These are phyloP conservation scores for Hemileia vastatrix DNA, from an alignment of 1,284 basidiomycete genomes.

Conservation along the genomic window DNA sequence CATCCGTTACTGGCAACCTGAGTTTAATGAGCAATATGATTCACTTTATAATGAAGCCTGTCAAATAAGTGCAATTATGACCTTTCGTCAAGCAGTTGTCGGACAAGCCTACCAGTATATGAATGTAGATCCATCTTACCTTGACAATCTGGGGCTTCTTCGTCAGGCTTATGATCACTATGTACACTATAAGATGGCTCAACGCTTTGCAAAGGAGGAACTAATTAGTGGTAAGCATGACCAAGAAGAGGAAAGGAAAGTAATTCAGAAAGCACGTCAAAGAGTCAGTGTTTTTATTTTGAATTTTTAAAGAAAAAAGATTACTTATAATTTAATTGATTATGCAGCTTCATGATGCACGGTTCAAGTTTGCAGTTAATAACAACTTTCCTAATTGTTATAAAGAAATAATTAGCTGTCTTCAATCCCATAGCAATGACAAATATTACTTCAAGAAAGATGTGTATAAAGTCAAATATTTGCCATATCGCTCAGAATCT, in stretches of 20 bases:
- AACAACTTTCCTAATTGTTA: conserved; percentile 1
- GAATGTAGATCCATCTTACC: not conserved
- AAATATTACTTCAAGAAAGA: not conserved
- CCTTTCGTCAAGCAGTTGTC: not conserved
- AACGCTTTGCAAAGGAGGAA: not conserved
- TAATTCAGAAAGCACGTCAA: not conserved
- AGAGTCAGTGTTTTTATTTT: too few relatives aligned
- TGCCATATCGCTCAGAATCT: not conserved
- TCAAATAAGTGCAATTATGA: not conserved
- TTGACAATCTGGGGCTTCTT: not conserved
- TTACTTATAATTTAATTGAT: not conserved
- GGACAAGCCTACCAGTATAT: conserved; percentile 4
- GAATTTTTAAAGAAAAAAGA: too few relatives aligned
- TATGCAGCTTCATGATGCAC: not conserved
- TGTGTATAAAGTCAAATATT: not conserved
- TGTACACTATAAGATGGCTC: conserved; percentile 4
- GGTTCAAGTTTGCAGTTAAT: conserved; percentile 1
- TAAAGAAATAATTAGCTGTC: not conserved
- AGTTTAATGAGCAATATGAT: not conserved
- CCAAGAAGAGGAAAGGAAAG: not conserved
- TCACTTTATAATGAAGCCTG: conserved; percentile 6
- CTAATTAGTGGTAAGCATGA: not conserved
- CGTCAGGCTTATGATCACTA: conserved; percentile 9
- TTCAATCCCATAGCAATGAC: not conserved
- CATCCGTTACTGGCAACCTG: not conserved